Base-by-base conservation (phyloP, 2,329 filamentous ascomycete genomes). In the Colletotrichum liaoningense region DNA sequence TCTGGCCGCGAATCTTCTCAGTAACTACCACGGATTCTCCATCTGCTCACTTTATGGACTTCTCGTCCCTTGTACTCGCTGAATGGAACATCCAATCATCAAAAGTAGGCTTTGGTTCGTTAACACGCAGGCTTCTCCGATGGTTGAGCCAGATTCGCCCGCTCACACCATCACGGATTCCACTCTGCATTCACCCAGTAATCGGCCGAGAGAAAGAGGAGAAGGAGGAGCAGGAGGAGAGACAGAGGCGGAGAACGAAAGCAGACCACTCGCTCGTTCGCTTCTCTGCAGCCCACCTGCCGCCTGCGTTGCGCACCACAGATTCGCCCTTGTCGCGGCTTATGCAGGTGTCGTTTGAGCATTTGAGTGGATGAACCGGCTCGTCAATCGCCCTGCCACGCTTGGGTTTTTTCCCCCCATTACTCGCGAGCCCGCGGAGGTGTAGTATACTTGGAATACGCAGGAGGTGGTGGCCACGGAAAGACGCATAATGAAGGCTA, bases 261-360 rank as follows among this genome's bases (percentile, higher is more conserved):
- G 30, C 63, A 71, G 46, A n/a, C 55, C 38, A 46, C 16, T 52
- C 26, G 16, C 46, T 35, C 22, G 24, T 35, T 38, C 22, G 24
- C 52, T 38, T 5, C 22, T n/a, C 42, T 63, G 49, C 54, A 56
- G 26, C 35, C 54, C 22, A 49, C 56, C 49, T 28, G 58, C 46
- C 63, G 58, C 42, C 58, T 65, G 16, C 22, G 46, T 70, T 49
- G 66, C 63, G 59, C 65, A 58, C 38, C 58, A n/a, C 16, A 24
- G 35, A n/a, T 4, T 26, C 24, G 70, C 55, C 57, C 38, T 57
- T 42, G 60, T 24, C 33, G 54, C 54, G 16, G 30, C 58, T 46
- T 28, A 16, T 46, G 55, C 33, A 22, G 59, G 19, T 26, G 19
- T 55, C 16, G 42, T 49, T 49, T 49, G 42, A 22, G 19, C 16